A percentile compares a stretch with the other conserved stretches of the same genome.
Evolutionary conservation across 768 basidiomycete genomes (phyloP).

Genomic region (Postia placenta): DNA sequence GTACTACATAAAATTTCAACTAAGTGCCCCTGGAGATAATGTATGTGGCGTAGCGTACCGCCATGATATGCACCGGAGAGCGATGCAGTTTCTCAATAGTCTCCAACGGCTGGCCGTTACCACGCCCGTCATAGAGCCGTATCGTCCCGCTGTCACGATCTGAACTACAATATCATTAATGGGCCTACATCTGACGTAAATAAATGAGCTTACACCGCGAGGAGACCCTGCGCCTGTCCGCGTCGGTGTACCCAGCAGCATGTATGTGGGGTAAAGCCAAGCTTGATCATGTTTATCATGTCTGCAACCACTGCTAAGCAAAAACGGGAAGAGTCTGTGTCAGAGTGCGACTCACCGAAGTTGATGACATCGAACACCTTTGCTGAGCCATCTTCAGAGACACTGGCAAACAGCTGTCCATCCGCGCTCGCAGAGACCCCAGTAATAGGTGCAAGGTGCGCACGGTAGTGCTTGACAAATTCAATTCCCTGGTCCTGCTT

Average conservation of each 20-base stretch:
- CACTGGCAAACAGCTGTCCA: constrained; percentile 86
- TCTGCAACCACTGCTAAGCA: constrained; percentile 46
- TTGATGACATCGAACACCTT: constrained; percentile 98
- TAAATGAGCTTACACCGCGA: constrained; percentile 69
- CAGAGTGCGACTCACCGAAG: constrained; percentile 64
- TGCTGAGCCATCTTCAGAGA: constrained; percentile 86
- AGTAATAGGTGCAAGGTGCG: constrained; percentile 75
- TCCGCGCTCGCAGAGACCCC: constrained; percentile 85
- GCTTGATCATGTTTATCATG: constrained; percentile 97
- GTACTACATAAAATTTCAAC: too few species aligned
- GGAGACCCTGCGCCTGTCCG: constrained; percentile 79
- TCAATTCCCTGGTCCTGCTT: constrained; percentile 95
- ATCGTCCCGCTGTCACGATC: constrained; percentile 72
- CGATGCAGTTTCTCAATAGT: constrained; percentile 76
- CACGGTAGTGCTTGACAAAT: constrained; percentile 97
- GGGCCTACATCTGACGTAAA: constrained; percentile 6
- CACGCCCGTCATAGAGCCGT: constrained; percentile 89
- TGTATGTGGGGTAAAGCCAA: constrained; percentile 78
- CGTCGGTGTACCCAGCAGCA: constrained; percentile 95
- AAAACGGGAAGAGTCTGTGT: not conserved
- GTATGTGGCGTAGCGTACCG: constrained; percentile 31
- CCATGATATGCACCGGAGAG: constrained; percentile 86
- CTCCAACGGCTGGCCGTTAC: constrained; percentile 71
- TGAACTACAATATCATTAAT: constrained; percentile 45
- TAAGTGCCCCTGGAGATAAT: too few species aligned